Evolutionary conservation across 2,329 filamentous ascomycete species (phyloP).

Genomic region (Microcera coccophila): DNA sequence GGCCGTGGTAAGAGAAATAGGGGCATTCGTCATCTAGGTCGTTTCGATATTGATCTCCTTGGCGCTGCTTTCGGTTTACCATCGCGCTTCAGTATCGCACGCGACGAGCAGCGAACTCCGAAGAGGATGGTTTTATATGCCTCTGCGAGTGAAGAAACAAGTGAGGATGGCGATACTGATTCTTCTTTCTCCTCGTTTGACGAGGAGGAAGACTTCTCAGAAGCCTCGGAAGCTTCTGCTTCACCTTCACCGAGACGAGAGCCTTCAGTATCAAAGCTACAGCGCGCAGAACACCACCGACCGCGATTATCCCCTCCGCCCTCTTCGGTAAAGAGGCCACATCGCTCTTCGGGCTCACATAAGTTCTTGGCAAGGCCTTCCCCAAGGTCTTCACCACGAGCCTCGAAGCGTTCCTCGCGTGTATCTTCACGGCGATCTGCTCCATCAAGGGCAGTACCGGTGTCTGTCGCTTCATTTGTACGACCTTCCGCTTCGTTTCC

Average conservation of each 20-base stretch:
- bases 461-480: slow-evolving; percentile 15
- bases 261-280: background rate
- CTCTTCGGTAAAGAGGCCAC: background rate
- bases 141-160: background rate
- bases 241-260: background rate
- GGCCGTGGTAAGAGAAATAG: slow-evolving; percentile 15
- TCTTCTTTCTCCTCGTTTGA: background rate
- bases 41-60: slow-evolving; percentile 25
- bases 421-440: slow-evolving; percentile 7
- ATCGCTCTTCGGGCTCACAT: background rate
- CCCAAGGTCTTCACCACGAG: background rate
- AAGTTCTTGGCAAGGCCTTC: background rate
- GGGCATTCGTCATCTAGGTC: slow-evolving; percentile 9
- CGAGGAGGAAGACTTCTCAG: background rate
- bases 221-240: background rate
- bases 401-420: too few species aligned
- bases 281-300: background rate
- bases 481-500: slow-evolving; percentile 19
- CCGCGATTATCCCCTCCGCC: slow-evolving; percentile 1
- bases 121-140: background rate
- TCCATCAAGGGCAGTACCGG: slow-evolving; percentile 3
- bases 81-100: slow-evolving; percentile 12
- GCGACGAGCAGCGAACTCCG: slow-evolving; percentile 4
- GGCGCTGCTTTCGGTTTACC: slow-evolving; percentile 27
- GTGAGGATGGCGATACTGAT: background rate